These are phyloP conservation scores for Pleurostoma richardsiae DNA, from an alignment of 2,329 filamentous ascomycete genomes.

Conservation along the genomic window DNA sequence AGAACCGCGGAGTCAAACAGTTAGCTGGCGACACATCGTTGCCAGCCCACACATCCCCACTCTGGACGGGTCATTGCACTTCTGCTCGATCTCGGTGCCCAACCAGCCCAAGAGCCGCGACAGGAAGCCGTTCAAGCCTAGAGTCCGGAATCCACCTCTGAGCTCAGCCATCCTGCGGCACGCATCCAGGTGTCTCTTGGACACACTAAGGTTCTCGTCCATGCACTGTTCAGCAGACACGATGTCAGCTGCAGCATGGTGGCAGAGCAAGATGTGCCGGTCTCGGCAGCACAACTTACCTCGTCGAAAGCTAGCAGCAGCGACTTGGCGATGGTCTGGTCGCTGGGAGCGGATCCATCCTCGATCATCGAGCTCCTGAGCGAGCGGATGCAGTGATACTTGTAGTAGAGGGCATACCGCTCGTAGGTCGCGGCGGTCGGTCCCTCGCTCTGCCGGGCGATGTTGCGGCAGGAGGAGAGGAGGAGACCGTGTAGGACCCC, in stretches of 20 bases:
- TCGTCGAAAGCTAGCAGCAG: constrained; percentile 5
- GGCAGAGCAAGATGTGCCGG: no score
- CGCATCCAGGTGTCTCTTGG: constrained; percentile 1
- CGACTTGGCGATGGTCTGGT: constrained; percentile 1
- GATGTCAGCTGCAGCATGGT: neutral
- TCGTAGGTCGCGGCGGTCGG: neutral
- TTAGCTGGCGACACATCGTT: no score
- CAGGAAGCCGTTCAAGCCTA: constrained; percentile 13
- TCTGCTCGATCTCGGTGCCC: no score
- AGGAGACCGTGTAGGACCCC: constrained; percentile 3
- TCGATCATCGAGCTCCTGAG: constrained; percentile 1
- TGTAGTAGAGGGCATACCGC: constrained; percentile 2
- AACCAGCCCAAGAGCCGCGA: constrained; percentile 1
- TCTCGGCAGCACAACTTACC: neutral
- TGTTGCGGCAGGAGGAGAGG: neutral
- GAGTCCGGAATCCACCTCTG: neutral
- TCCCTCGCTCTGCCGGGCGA: neutral
- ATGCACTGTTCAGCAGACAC: neutral
- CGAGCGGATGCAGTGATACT: constrained; percentile 1
- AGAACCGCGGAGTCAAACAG: no score
- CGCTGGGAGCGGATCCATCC: neutral
- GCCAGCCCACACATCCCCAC: no score
- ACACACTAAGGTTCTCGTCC: neutral
- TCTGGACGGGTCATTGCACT: no score
- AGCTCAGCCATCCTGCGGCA: constrained; percentile 3